phyloP scores from a whole-genome alignment of 805 yeast genomes.

The Jamesozyma hellenica region DNA sequence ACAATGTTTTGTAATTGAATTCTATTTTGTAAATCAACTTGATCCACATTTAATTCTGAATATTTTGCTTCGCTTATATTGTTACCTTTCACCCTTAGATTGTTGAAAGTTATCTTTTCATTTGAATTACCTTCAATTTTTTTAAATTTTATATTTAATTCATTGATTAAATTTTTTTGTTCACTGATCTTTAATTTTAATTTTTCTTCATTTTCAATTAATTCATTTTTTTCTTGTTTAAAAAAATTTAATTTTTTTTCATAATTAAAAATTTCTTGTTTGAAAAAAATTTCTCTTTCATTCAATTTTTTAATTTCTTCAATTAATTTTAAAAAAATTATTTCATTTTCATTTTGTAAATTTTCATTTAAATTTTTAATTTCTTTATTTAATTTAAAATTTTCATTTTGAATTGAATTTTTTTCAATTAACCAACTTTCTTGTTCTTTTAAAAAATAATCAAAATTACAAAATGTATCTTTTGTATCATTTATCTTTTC shows the following conservation, averaged over 20 bases:
- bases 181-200: no score
- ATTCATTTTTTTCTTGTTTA: no score
- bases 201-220: no score
- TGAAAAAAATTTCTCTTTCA: no score
- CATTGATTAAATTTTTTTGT: no score
- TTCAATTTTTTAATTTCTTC: neutral
- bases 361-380: neutral
- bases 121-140: slow-evolving; percentile 16
- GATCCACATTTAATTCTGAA: slow-evolving; percentile 10
- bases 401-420: neutral
- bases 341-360: neutral
- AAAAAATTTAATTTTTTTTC: no score
- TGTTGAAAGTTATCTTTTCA: slow-evolving; percentile 13
- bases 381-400: neutral
- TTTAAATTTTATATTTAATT: neutral
- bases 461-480: no score
- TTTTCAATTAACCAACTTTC: neutral
- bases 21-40: slow-evolving; percentile 24
- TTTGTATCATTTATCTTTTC: no score
- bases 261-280: no score
- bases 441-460: neutral
- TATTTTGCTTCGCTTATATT: neutral
- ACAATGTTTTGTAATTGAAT: slow-evolving; percentile 29
- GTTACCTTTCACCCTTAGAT: neutral
- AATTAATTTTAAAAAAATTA: neutral